A percentile compares a stretch with the other conserved stretches of the same genome.
Conservation (phyloP, 805 yeast species). For the Wickerhamomyces bisporus region DNA sequence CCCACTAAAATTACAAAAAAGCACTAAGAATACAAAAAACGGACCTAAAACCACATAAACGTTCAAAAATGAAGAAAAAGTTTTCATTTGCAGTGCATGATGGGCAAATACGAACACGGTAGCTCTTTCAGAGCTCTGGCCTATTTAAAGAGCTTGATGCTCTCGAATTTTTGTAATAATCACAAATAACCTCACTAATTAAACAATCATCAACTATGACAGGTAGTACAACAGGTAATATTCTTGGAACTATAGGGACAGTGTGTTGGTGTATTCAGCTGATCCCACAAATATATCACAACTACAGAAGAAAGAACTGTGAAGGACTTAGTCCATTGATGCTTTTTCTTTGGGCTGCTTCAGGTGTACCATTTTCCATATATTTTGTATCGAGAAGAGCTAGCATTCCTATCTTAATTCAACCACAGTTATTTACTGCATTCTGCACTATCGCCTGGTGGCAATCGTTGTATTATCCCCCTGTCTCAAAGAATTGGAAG, state of each 20-base stretch:
- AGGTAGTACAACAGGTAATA: conserved; percentile 49
- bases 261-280: conserved; percentile 90
- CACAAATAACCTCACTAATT: too few species aligned
- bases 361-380: conserved; percentile 83
- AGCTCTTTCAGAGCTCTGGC: too few species aligned
- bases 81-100: too few species aligned
- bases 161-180: too few species aligned
- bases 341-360: conserved; percentile 72
- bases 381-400: conserved; percentile 71
- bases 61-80: too few species aligned
- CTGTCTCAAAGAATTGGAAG: conserved; percentile 35
- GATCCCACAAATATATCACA: conserved; percentile 76
- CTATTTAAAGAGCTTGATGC: too few species aligned
- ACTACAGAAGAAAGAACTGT: conserved; percentile 70
- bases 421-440: conserved; percentile 77
- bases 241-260: conserved; percentile 83
- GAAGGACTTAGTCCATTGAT: conserved; percentile 80
- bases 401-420: conserved; percentile 74
- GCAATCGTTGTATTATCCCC: conserved; percentile 74
- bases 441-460: conserved; percentile 64
- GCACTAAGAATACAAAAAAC: background rate
- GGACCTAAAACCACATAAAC: too few species aligned
- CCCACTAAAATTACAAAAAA: background rate
- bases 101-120: too few species aligned
- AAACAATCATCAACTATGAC: too few species aligned